Conservation (phyloP, 148 eudicot species). For the Camellia lanceoleosa region DNA sequence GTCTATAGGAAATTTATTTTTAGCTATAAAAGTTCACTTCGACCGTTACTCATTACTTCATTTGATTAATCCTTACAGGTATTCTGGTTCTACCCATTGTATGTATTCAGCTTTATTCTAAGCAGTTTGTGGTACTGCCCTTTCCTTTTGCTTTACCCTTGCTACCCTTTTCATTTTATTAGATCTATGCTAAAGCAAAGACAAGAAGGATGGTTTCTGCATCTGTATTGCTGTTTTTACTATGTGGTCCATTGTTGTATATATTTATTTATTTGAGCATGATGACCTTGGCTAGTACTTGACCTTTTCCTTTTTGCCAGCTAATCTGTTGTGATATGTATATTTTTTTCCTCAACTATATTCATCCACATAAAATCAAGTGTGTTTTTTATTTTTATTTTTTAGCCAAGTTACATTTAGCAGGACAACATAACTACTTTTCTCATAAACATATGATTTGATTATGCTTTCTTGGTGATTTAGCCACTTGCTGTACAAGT, state of each 20-base stretch:
- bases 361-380: too few relatives aligned
- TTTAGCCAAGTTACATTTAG: too few relatives aligned
- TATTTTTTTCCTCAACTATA: too few relatives aligned
- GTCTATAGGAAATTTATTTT: not conserved
- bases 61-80: slow-evolving; percentile 47
- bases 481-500: too few relatives aligned
- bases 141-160: slow-evolving; percentile 8
- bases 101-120: slow-evolving; percentile 79
- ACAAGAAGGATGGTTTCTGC: slow-evolving; percentile 1
- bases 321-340: too few relatives aligned
- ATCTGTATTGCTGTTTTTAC: not conserved
- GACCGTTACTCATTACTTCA: slow-evolving; percentile 6
- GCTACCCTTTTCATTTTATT: not conserved
- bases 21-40: not conserved
- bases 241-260: not conserved
- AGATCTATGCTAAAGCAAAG: not conserved
- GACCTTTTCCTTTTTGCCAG: too few relatives aligned
- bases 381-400: too few relatives aligned
- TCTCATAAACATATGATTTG: too few relatives aligned
- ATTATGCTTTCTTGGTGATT: too few relatives aligned
- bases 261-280: not conserved
- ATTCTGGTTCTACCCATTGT: slow-evolving; percentile 91
- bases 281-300: not conserved
- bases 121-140: slow-evolving; percentile 73
- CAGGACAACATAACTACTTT: too few relatives aligned